These are phyloP conservation scores for Dryadomyces quercivorus DNA, from an alignment of 2,329 filamentous ascomycete species.

Conservation along the genomic window DNA sequence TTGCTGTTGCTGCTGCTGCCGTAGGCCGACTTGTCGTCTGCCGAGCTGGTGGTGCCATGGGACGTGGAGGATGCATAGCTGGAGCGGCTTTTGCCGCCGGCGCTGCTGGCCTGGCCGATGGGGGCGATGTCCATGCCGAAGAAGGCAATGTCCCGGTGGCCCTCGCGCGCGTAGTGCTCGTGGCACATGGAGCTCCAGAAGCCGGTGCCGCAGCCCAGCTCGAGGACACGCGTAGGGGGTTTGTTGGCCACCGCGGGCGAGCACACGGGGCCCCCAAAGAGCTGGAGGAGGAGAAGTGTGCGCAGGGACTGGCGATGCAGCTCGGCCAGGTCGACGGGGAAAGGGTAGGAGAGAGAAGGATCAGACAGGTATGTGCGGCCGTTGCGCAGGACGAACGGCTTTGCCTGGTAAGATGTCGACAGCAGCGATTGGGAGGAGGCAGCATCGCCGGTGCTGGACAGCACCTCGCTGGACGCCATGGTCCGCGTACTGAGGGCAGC, in stretches of 20 bases:
- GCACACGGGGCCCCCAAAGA: slow-evolving; percentile 72
- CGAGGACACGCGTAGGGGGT: slow-evolving; percentile 66
- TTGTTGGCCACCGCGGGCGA: slow-evolving; percentile 53
- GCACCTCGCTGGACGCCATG: slow-evolving; percentile 36
- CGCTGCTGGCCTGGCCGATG: slow-evolving; percentile 14
- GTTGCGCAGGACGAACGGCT: slow-evolving; percentile 59
- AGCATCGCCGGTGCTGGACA: slow-evolving; percentile 27
- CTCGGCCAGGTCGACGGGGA: slow-evolving; percentile 74
- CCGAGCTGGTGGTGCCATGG: not conserved
- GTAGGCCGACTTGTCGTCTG: not conserved
- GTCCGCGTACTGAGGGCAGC: slow-evolving; percentile 20
- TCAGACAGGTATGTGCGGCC: slow-evolving; percentile 77
- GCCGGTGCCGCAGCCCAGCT: slow-evolving; percentile 76
- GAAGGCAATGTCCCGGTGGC: slow-evolving; percentile 60
- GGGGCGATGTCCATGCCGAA: slow-evolving; percentile 74
- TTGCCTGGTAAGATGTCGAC: slow-evolving; percentile 18
- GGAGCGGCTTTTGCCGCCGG: not conserved
- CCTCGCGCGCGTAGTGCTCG: slow-evolving; percentile 56
- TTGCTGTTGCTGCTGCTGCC: slow-evolving; percentile 38
- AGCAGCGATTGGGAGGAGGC: slow-evolving; percentile 15
- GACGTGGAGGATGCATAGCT: not conserved
- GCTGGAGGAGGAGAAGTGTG: slow-evolving; percentile 67
- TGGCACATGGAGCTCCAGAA: slow-evolving; percentile 89
- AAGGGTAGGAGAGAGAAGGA: slow-evolving; percentile 59
- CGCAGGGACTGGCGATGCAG: slow-evolving; percentile 78